A percentile compares a stretch with the other conserved stretches of the same genome.
Evolutionary conservation across 805 yeast species (phyloP).

Genomic region (Sugiyamaella boreocaroliniensis): DNA sequence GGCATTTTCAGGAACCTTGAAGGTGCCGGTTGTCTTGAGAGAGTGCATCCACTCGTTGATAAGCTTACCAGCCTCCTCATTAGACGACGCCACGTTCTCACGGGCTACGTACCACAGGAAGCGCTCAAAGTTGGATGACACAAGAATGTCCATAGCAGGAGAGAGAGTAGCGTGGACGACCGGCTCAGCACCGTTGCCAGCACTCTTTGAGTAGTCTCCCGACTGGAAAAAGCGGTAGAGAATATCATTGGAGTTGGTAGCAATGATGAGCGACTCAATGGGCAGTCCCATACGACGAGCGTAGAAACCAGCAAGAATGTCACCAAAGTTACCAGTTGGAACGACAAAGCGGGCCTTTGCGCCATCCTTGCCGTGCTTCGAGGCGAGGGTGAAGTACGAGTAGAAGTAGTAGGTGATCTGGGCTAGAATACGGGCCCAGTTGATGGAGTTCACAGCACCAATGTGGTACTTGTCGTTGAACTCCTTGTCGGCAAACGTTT

Average conservation of each 20-base stretch:
- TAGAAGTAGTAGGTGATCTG: constrained; percentile 96
- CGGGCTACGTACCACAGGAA: constrained; percentile 89
- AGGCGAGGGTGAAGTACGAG: constrained; percentile 68
- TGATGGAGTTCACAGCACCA: constrained; percentile 97
- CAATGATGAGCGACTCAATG: constrained; percentile 75
- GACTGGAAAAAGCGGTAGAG: constrained; percentile 84
- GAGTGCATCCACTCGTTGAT: constrained; percentile 72
- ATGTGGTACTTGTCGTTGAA: constrained; percentile 87
- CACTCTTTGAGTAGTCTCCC: constrained; percentile 71
- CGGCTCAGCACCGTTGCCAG: constrained; percentile 37
- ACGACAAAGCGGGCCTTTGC: constrained; percentile 58
- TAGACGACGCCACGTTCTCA: constrained; percentile 53
- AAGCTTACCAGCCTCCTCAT: constrained; percentile 63
- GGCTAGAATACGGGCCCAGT: constrained; percentile 98
- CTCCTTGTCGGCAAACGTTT: constrained; percentile 79
- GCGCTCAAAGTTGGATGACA: constrained; percentile 94
- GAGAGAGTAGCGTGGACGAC: constrained; percentile 83
- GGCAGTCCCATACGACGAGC: constrained; percentile 96
- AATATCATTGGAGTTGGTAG: constrained; percentile 94
- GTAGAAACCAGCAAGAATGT: constrained; percentile 91
- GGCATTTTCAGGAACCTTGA: constrained; percentile 59
- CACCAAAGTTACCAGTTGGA: constrained; percentile 98
- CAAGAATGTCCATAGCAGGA: constrained; percentile 98
- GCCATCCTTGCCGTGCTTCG: constrained; percentile 16
- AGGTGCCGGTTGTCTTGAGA: constrained; percentile 69